Percentiles rank a stretch among this genome's conserved stretches.
phyloP scores from a whole-genome alignment of 352 stramenopile species.

The Phytophthora europaea region DNA sequence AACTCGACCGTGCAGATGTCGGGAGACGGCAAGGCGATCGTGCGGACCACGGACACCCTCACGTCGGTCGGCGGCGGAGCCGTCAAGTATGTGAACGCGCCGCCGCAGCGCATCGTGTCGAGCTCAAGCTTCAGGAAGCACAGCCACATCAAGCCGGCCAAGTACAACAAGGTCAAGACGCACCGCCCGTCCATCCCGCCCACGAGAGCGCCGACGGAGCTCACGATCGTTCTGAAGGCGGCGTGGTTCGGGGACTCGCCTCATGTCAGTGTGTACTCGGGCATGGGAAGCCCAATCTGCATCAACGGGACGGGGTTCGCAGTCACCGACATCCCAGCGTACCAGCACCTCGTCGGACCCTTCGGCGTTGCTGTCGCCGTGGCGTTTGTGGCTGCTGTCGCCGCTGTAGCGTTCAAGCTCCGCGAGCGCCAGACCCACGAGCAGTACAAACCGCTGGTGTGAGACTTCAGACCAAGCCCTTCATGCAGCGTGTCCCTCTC shows the following conservation, averaged over 20 bases:
- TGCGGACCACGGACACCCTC: conserved; percentile 40
- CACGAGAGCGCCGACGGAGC: conserved; percentile 18
- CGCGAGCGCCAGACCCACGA: conserved; percentile 5
- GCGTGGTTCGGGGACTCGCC: conserved; percentile 34
- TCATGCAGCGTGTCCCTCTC: too few species aligned
- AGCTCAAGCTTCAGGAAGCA: conserved; percentile 34
- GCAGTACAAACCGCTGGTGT: conserved; percentile 24
- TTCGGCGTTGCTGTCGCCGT: conserved; percentile 9
- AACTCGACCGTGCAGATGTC: conserved; percentile 24
- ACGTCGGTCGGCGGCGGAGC: conserved; percentile 30
- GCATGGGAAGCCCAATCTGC: conserved; percentile 17
- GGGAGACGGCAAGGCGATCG: conserved; percentile 34
- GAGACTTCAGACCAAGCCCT: not conserved
- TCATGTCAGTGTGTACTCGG: conserved; percentile 30
- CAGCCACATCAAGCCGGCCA: conserved; percentile 38
- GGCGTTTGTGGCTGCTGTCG: conserved; percentile 7
- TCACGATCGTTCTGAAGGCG: conserved; percentile 29
- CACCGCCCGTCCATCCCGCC: conserved; percentile 17
- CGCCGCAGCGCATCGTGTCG: conserved; percentile 37
- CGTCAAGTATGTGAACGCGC: conserved; percentile 45
- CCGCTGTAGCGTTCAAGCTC: conserved; percentile 12
- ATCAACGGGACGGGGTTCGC: conserved; percentile 20
- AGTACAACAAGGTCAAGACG: conserved; percentile 41
- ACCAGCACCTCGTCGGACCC: not conserved
- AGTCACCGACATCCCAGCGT: not conserved